These are phyloP conservation scores for Debaryomyces psychrophilus DNA, from an alignment of 1,139 yeast genomes.

Conservation along the genomic window DNA sequence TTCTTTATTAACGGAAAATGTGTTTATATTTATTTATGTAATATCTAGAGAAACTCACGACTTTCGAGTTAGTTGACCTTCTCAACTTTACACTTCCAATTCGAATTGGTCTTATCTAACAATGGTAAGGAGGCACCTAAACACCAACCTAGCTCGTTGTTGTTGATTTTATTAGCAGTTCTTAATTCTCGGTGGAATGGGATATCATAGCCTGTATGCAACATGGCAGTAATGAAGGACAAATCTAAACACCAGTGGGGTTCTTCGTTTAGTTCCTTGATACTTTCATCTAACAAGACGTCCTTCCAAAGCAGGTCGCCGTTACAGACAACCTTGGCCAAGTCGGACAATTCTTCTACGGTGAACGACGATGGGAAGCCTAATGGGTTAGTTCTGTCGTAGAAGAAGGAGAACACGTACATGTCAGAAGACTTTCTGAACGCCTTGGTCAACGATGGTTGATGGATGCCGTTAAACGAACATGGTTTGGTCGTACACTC, in stretches of 20 bases:
- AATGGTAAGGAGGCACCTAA: constrained; percentile 95
- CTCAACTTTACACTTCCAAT: constrained; percentile 71
- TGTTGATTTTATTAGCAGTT: constrained; percentile 86
- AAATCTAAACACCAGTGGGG: constrained; percentile 95
- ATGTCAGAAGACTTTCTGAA: constrained; percentile 73
- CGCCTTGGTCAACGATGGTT: constrained; percentile 81
- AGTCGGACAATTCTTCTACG: constrained; percentile 76
- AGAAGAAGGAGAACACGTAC: constrained; percentile 90
- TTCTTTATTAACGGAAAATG: background rate
- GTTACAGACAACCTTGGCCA: constrained; percentile 81
- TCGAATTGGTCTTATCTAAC: constrained; percentile 59
- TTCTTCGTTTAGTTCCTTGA: constrained; percentile 66
- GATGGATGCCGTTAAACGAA: constrained; percentile 95
- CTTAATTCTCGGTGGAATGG: constrained; percentile 86
- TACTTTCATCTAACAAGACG: constrained; percentile 62
- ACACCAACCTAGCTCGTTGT: constrained; percentile 97
- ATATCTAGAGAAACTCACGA: background rate
- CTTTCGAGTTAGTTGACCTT: constrained; percentile 10
- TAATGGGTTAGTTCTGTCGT: constrained; percentile 89
- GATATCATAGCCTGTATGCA: constrained; percentile 94
- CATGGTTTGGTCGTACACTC: constrained; percentile 79
- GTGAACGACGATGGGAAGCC: constrained; percentile 94
- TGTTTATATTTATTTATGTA: background rate
- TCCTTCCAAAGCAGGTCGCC: constrained; percentile 78
- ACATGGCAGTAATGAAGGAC: constrained; percentile 82